Evolutionary conservation across 2,329 filamentous ascomycete species (phyloP), one percentile per base, ranked within the genome.

Genomic region (Fusarium gaditjirri): DNA sequence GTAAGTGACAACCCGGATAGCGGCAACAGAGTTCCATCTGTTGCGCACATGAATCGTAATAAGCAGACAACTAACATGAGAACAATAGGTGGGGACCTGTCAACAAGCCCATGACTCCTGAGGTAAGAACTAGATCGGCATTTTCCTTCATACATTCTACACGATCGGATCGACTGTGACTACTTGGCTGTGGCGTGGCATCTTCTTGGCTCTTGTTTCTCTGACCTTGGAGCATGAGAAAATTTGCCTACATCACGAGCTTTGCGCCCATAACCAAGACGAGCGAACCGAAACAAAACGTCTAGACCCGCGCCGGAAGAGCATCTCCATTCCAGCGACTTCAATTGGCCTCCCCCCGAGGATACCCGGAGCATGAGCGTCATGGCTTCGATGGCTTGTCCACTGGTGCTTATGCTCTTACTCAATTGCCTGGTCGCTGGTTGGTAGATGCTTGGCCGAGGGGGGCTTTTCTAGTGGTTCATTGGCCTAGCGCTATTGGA

Each of bases 101-200:
- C 77, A 99, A 99, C 89, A 98, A 98, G 90, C 93, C 95, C 81
- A 99, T 99, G 96, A 92, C 90, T 76, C 90, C 94, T 78, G 95
- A 98, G 84, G 96, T 98, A 92, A 77, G 76, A 74, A 61, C 66
- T 55, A 33, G 50, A 23, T 66, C 25, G 39, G 61, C 42, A 33
- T 47, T 71, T 64, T 70, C 61, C 65, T 52, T 46, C 39, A 53
- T 61, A 25, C 41, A 60, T 19, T 47, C 42, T 27, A 54, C 50
- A 57, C 60, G 31, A 59, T 70, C 36, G 57, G 44, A 61, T 43
- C 56, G 47, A 60, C 46, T 46, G 56, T 62, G 65, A 53, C 52
- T 53, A 47, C 33, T 58, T 65, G 39, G 38, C 33, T 42, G 46
- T 50, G 60, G 52, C 54, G 46, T 53, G 58, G 46, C 50, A 61